Conservation (phyloP, 305 asterid species). For the Fraxinus dipetala region DNA sequence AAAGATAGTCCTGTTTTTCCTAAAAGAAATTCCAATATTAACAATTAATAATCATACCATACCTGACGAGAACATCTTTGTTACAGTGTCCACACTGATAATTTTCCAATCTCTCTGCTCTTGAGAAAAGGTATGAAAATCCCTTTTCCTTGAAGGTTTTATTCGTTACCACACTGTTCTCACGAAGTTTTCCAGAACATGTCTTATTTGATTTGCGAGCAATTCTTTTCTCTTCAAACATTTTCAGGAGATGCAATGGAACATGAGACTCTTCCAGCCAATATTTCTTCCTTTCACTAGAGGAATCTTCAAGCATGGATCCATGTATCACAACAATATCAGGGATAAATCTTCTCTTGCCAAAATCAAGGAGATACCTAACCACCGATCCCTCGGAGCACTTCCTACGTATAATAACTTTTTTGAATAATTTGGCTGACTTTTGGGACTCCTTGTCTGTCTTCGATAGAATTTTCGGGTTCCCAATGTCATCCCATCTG, state of each 20-base stretch:
- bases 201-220: conserved; percentile 63
- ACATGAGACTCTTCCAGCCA: conserved; percentile 85
- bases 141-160: conserved; percentile 55
- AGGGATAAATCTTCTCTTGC: conserved; percentile 87
- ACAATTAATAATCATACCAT: conserved; percentile 22
- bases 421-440: conserved; percentile 69
- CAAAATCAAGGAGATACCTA: conserved; percentile 91
- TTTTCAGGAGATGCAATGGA: conserved; percentile 81
- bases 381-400: conserved; percentile 53
- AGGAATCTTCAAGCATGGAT: conserved; percentile 55
- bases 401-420: conserved; percentile 73
- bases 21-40: conserved; percentile 8
- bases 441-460: conserved; percentile 58
- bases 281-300: conserved; percentile 62
- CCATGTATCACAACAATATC: conserved; percentile 73
- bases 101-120: conserved; percentile 58
- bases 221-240: conserved; percentile 75
- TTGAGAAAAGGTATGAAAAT: conserved; percentile 69
- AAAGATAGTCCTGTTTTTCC: conserved; percentile 8
- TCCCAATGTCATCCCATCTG: conserved; percentile 78
- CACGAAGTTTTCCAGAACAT: conserved; percentile 41
- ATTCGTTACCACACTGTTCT: conserved; percentile 29
- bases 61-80: conserved; percentile 75
- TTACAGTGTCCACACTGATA: conserved; percentile 73
- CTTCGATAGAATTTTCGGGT: conserved; percentile 40